Evolutionary conservation across 108 stramenopile species (phyloP).

Genomic region (Skeletonema costatum): DNA sequence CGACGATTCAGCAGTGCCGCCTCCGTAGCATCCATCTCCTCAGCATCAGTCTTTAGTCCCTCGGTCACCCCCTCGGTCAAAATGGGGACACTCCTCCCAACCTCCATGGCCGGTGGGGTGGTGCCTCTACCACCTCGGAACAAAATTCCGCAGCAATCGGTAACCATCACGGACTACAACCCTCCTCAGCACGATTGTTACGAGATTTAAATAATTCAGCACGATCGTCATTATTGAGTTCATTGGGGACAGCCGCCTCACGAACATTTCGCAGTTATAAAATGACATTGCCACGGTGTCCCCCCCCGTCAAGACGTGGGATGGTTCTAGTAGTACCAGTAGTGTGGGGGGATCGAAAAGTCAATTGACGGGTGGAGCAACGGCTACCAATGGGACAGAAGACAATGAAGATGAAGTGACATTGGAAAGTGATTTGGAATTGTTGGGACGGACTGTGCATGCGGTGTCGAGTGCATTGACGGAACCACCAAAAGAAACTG

Average conservation of each 20-base stretch:
- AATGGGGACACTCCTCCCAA: background rate
- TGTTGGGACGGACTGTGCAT: conserved; percentile 46
- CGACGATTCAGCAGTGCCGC: background rate
- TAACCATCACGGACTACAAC: conserved; percentile 18
- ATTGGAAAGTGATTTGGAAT: conserved; percentile 27
- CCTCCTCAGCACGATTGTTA: conserved; percentile 26
- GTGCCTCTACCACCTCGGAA: background rate
- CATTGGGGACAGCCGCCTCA: conserved; percentile 37
- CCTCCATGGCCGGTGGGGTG: background rate
- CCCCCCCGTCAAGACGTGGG: conserved; percentile 10
- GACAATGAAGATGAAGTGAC: background rate
- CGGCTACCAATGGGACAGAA: background rate
- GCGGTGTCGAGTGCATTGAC: conserved; percentile 39
- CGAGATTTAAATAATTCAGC: conserved; percentile 32
- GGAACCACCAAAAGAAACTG: conserved; percentile 38
- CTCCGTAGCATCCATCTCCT: background rate
- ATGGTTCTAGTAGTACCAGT: background rate
- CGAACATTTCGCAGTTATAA: conserved; percentile 47
- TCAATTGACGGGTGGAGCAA: background rate
- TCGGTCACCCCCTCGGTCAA: background rate
- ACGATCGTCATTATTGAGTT: conserved; percentile 21
- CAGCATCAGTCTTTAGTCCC: background rate
- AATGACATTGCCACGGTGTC: conserved; percentile 36
- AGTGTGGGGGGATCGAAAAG: background rate
- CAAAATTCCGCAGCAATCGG: background rate